Evolutionary conservation across 257 asterid genomes (phyloP).

Genomic region (Petunia secreta): DNA sequence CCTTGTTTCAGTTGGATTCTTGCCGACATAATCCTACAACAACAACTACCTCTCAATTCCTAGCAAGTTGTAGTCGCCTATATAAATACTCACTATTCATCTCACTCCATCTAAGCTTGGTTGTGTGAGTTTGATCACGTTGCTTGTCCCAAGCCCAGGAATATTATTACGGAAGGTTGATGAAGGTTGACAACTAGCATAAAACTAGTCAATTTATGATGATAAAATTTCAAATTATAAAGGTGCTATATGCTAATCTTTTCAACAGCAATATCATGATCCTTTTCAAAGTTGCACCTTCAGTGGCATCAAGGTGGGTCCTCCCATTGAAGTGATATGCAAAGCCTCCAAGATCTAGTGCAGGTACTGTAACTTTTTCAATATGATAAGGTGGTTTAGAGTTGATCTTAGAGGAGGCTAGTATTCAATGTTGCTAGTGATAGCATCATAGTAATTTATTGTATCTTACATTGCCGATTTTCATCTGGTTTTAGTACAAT

Average conservation of each 20-base stretch:
- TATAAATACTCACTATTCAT: background rate
- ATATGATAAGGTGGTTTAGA: background rate
- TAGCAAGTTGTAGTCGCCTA: background rate
- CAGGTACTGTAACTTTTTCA: constrained; percentile 33
- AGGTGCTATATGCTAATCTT: background rate
- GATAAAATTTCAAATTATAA: background rate
- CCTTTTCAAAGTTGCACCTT: constrained; percentile 33
- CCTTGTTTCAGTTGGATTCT: background rate
- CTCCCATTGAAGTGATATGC: constrained; percentile 38
- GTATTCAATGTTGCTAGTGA: background rate
- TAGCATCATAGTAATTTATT: too few relatives aligned
- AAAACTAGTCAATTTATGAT: background rate
- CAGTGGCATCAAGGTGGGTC: constrained; percentile 44
- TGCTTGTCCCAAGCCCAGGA: background rate
- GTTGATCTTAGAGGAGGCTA: background rate
- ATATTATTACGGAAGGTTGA: background rate
- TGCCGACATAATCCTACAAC: background rate
- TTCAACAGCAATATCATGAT: constrained; percentile 40
- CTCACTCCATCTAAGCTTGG: background rate
- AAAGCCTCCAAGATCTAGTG: constrained; percentile 39
- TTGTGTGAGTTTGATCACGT: background rate
- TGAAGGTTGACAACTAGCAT: background rate
- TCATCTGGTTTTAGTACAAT: too few relatives aligned
- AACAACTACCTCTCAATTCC: background rate
- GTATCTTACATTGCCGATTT: too few relatives aligned